phyloP scores from a whole-genome alignment of 2,329 filamentous ascomycete species.

The Cercospora sojina region DNA sequence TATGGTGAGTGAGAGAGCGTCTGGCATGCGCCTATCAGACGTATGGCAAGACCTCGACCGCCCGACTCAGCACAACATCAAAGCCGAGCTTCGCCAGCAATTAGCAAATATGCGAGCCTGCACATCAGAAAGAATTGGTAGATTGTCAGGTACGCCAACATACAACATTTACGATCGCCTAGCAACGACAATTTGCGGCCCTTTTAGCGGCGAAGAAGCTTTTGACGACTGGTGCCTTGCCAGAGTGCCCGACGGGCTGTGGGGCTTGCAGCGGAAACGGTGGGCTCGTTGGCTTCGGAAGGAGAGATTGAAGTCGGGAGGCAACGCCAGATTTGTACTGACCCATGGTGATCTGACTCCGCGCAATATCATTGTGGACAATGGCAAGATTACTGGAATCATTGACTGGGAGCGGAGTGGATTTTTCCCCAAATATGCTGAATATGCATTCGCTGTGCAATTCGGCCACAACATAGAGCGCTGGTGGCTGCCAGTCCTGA shows the following conservation, averaged over 20 bases:
- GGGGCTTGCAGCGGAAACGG: not conserved
- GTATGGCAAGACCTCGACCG: not conserved
- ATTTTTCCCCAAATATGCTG: constrained; percentile 28
- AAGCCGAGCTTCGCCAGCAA: not conserved
- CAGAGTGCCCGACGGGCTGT: not conserved
- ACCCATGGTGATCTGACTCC: constrained; percentile 28
- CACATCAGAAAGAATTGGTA: not conserved
- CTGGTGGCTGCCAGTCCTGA: not conserved
- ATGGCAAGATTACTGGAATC: constrained; percentile 17
- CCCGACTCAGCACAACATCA: not conserved
- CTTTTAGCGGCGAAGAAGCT: not conserved
- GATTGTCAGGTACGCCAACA: not conserved
- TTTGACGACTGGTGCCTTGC: constrained; percentile 1
- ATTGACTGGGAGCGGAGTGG: constrained; percentile 30
- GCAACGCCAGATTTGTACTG: constrained; percentile 17
- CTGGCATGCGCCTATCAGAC: not conserved
- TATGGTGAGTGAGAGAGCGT: not conserved
- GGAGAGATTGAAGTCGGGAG: not conserved
- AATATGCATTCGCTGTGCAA: constrained; percentile 19
- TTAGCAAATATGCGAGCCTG: not conserved
- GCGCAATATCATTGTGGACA: constrained; percentile 26
- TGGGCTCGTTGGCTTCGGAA: not conserved
- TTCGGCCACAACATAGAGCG: not conserved
- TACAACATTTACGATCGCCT: not conserved
- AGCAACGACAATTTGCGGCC: not conserved